Percentiles rank a stretch among this genome's conserved stretches.
phyloP scores from a whole-genome alignment of 176 grass and related monocot genomes.

The Oryza brachyantha region DNA sequence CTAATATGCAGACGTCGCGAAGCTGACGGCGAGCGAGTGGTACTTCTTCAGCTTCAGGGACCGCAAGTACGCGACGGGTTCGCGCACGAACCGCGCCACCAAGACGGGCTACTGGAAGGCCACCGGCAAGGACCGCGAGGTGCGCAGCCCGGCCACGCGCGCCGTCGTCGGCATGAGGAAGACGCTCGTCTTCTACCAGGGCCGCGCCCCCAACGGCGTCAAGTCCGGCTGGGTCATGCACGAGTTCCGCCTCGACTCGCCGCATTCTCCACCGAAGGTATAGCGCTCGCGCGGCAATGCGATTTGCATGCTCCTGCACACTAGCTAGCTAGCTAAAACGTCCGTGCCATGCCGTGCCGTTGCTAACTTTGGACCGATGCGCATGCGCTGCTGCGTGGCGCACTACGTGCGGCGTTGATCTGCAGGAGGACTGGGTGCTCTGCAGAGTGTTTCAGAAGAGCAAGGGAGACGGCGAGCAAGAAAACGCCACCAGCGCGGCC shows the following conservation, averaged over 20 bases:
- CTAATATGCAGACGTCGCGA: constrained; percentile 53
- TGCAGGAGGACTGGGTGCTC: constrained; percentile 90
- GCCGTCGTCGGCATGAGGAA: constrained; percentile 79
- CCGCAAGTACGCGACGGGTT: constrained; percentile 82
- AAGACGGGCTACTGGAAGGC: constrained; percentile 88
- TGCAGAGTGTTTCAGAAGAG: constrained; percentile 85
- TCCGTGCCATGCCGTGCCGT: neutral
- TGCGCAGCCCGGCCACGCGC: constrained; percentile 36
- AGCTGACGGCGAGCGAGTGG: constrained; percentile 78
- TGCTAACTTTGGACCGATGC: neutral
- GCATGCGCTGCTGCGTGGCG: too few relatives aligned
- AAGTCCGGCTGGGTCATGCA: constrained; percentile 91
- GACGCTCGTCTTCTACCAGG: constrained; percentile 90
- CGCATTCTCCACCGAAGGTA: constrained; percentile 63
- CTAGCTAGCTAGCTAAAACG: neutral
- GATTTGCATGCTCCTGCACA: too few relatives aligned
- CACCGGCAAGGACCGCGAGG: constrained; percentile 72
- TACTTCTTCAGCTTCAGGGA: constrained; percentile 98
- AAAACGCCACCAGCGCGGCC: constrained; percentile 12
- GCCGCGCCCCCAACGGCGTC: constrained; percentile 71
- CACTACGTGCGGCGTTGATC: too few relatives aligned
- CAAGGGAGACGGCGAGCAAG: constrained; percentile 53
- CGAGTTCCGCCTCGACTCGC: constrained; percentile 77
- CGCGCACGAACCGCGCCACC: constrained; percentile 79
- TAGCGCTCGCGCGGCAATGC: too few relatives aligned